phyloP scores from a whole-genome alignment of 176 grass and related monocot genomes.

The Oryza officinalis region DNA sequence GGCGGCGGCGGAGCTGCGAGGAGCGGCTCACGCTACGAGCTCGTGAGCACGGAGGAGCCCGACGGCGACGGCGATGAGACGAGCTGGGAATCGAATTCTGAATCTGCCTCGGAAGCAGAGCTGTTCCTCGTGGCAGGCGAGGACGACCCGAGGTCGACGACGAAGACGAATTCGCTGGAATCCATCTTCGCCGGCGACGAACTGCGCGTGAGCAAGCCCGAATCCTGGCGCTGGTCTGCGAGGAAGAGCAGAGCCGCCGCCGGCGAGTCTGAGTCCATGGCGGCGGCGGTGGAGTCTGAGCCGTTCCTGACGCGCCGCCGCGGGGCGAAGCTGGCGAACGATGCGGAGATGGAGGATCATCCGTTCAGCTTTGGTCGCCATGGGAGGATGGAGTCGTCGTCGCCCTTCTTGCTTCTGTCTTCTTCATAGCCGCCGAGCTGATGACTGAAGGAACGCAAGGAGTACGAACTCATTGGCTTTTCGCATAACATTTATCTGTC shows the following conservation, averaged over 20 bases:
- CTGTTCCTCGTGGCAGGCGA: not conserved
- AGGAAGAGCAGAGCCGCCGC: not conserved
- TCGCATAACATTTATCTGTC: no score
- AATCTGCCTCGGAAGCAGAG: not conserved
- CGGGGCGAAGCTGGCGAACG: constrained; percentile 17
- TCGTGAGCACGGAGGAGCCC: not conserved
- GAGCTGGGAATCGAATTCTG: not conserved
- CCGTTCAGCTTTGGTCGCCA: constrained; percentile 24
- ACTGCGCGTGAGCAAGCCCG: not conserved
- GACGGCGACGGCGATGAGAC: not conserved
- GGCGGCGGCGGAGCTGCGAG: not conserved
- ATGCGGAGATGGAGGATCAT: not conserved
- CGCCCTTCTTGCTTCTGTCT: constrained; percentile 2
- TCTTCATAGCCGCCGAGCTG: constrained; percentile 12
- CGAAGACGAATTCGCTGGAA: no score
- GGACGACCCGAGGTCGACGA: not conserved
- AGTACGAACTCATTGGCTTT: no score
- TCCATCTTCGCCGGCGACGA: not conserved
- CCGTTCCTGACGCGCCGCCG: constrained; percentile 16
- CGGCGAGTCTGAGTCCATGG: not conserved
- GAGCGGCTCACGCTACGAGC: constrained; percentile 34
- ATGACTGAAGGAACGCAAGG: not conserved
- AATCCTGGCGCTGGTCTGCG: not conserved
- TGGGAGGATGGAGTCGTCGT: not conserved
- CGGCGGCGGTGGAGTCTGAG: not conserved